A percentile compares a stretch with the other conserved stretches of the same genome.
Evolutionary conservation across 202 grass and related monocot genomes (phyloP).

Genomic region (Dendrocalamus latiflorus): DNA sequence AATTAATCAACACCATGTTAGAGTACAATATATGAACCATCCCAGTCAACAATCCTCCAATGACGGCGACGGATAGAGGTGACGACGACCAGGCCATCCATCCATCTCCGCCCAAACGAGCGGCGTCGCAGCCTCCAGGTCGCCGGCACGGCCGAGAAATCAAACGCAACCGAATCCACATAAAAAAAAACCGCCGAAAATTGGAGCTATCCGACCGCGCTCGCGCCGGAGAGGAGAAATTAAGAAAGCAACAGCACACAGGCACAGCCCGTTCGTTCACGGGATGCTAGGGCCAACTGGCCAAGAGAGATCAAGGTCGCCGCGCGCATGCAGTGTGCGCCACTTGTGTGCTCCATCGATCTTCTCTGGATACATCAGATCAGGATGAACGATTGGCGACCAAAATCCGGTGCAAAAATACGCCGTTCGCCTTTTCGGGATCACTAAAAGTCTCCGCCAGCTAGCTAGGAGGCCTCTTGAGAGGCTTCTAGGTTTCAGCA

Average conservation of each 20-base stretch:
- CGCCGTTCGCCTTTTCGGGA: constrained; percentile 7
- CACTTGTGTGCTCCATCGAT: not conserved
- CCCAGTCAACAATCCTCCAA: not conserved
- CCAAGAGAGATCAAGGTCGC: not conserved
- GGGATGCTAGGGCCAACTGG: not conserved
- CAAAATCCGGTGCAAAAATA: not conserved
- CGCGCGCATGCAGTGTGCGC: not conserved
- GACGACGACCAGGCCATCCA: not conserved
- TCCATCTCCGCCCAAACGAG: not conserved
- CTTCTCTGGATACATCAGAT: not conserved
- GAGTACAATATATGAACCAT: not conserved
- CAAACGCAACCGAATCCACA: not conserved
- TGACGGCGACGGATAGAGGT: constrained; percentile 12
- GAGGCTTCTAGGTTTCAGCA: constrained; percentile 34
- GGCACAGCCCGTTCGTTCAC: not conserved
- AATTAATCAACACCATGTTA: not conserved
- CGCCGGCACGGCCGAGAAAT: constrained; percentile 3
- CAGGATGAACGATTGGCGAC: not conserved
- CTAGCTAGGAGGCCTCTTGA: not conserved
- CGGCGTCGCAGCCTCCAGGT: constrained; percentile 31
- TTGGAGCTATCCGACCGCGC: not conserved
- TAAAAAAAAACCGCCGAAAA: not conserved
- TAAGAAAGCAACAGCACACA: not conserved
- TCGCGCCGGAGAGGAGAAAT: not conserved
- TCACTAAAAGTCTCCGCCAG: not conserved